phyloP scores from a whole-genome alignment of 352 stramenopile genomes.

The Blastocystis sp. region DNA sequence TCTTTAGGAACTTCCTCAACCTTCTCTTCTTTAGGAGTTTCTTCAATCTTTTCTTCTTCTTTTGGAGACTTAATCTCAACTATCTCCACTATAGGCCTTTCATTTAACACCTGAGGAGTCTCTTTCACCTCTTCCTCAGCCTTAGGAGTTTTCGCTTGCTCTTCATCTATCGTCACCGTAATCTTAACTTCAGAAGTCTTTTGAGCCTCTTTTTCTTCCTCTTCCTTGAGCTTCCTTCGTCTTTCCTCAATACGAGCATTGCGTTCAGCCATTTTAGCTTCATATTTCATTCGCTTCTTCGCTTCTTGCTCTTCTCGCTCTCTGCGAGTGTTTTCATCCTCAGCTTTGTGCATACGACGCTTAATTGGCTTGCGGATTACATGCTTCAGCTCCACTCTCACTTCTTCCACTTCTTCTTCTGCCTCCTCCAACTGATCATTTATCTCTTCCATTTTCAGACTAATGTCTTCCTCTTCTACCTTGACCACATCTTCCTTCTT shows the following conservation, averaged over 20 bases:
- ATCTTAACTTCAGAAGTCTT: neutral
- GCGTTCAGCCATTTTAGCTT: neutral
- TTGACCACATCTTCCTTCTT: neutral
- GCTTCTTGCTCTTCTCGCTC: neutral
- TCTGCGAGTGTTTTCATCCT: neutral
- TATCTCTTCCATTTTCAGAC: neutral
- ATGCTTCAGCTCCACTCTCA: slow-evolving; percentile 36
- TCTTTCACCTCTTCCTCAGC: neutral
- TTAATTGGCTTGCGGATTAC: neutral
- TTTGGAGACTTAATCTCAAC: neutral
- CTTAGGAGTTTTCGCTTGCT: too few species aligned
- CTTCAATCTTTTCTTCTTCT: neutral
- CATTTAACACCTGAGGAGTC: neutral
- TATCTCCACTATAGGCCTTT: neutral
- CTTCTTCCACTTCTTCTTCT: slow-evolving; percentile 6
- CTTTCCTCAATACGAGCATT: neutral
- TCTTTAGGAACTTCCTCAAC: neutral
- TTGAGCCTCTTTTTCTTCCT: neutral
- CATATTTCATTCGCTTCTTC: neutral
- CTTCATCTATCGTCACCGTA: too few species aligned
- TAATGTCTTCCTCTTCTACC: neutral
- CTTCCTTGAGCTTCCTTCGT: neutral
- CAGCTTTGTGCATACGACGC: neutral
- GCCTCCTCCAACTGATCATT: neutral
- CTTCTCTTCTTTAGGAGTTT: neutral